Percentiles rank a stretch among this genome's conserved stretches.
Conservation (phyloP, 2,329 filamentous ascomycete species). For the Aspergillus ochraceoroseus region DNA sequence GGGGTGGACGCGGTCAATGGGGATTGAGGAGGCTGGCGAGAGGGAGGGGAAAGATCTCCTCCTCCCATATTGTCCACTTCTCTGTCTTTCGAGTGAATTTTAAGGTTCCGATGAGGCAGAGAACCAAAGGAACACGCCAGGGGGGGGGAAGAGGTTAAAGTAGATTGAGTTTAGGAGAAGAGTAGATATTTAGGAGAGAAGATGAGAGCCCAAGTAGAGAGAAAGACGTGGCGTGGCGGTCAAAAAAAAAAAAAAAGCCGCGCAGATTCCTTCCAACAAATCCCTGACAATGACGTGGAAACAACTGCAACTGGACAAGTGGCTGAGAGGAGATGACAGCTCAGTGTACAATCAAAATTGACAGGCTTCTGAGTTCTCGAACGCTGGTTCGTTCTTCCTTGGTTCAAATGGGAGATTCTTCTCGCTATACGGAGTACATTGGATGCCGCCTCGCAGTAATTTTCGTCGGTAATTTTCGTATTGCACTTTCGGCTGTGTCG, state of each 20-base stretch:
- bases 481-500: neutral
- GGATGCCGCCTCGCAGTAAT: too few species aligned
- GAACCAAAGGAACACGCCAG: conserved; percentile 13
- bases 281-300: too few species aligned
- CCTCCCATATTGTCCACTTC: conserved; percentile 24
- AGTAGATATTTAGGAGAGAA: neutral
- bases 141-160: conserved; percentile 1
- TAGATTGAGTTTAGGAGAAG: conserved; percentile 1
- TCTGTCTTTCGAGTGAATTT: conserved; percentile 2
- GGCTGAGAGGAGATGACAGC: conserved; percentile 21
- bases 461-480: conserved; percentile 3
- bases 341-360: conserved; percentile 13
- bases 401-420: too few species aligned
- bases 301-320: conserved; percentile 18
- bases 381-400: too few species aligned
- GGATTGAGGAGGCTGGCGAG: conserved; percentile 27
- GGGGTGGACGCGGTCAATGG: conserved; percentile 37
- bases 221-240: conserved; percentile 22
- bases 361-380: neutral
- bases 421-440: too few species aligned
- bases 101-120: conserved; percentile 10
- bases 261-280: too few species aligned
- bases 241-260: too few species aligned
- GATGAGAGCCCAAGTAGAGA: conserved; percentile 3
- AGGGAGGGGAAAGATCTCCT: conserved; percentile 19